Evolutionary conservation across 352 stramenopile species (phyloP).

Genomic region (Phytophthora capsici): DNA sequence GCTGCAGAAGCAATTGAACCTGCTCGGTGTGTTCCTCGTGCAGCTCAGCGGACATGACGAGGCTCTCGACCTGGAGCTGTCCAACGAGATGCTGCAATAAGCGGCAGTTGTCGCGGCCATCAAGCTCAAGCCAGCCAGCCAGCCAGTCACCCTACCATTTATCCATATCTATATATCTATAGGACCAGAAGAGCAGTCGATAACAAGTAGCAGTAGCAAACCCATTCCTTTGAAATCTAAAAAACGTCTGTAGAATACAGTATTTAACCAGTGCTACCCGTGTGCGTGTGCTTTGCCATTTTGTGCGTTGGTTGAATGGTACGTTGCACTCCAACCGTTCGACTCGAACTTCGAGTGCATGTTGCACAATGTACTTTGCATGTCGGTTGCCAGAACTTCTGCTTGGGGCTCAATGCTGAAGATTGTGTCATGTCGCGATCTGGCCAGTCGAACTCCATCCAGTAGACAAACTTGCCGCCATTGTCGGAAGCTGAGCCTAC

Average conservation of each 20-base stretch:
- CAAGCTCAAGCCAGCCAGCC: constrained; percentile 1
- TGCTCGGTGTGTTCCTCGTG: constrained; percentile 65
- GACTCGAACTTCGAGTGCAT: too few relatives aligned
- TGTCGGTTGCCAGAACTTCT: background rate
- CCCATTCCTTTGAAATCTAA: constrained; percentile 23
- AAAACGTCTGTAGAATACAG: constrained; percentile 33
- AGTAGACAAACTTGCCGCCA: background rate
- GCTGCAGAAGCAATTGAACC: constrained; percentile 69
- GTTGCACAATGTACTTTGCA: too few relatives aligned
- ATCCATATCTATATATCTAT: constrained; percentile 46
- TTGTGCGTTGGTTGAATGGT: background rate
- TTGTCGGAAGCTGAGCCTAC: constrained; percentile 5
- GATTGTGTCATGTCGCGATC: background rate
- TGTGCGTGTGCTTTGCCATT: background rate
- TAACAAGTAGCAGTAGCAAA: constrained; percentile 10
- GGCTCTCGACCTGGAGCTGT: constrained; percentile 76
- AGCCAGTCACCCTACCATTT: constrained; percentile 8
- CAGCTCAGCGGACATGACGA: constrained; percentile 72
- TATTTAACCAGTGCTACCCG: constrained; percentile 16
- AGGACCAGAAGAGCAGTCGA: constrained; percentile 9
- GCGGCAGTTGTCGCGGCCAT: background rate
- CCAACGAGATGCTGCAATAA: constrained; percentile 73
- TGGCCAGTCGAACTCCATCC: background rate
- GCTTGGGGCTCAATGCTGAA: background rate
- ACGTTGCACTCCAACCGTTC: background rate